phyloP scores from a whole-genome alignment of 202 grass and related monocot genomes.

The Panicum hallii region DNA sequence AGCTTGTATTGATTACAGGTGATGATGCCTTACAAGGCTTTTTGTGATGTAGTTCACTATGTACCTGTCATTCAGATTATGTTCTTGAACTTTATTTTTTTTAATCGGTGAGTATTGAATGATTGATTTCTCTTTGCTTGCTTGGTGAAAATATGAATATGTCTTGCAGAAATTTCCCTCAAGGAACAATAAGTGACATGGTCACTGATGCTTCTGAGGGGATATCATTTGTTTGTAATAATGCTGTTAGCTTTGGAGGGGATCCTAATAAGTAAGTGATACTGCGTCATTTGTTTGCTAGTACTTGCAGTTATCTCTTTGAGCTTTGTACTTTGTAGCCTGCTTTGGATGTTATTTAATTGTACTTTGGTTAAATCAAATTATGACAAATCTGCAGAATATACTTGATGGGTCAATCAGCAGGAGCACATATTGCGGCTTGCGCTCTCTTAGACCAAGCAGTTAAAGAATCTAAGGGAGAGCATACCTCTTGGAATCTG shows the following conservation, averaged over 20 bases:
- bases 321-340: neutral
- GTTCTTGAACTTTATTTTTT: neutral
- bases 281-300: slow-evolving; percentile 12
- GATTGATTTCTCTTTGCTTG: neutral
- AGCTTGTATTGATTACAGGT: slow-evolving; percentile 99
- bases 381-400: slow-evolving; percentile 55
- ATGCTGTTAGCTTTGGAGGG: slow-evolving; percentile 73
- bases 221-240: slow-evolving; percentile 87
- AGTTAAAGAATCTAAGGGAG: slow-evolving; percentile 73
- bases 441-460: slow-evolving; percentile 80
- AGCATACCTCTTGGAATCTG: slow-evolving; percentile 69
- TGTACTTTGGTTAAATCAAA: neutral
- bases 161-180: slow-evolving; percentile 87
- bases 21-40: neutral
- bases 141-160: slow-evolving; percentile 20
- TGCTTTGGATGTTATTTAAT: slow-evolving; percentile 2
- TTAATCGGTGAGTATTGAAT: neutral
- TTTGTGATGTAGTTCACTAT: slow-evolving; percentile 7
- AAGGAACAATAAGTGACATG: slow-evolving; percentile 97
- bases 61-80: slow-evolving; percentile 1
- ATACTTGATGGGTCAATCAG: slow-evolving; percentile 96
- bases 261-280: slow-evolving; percentile 77
- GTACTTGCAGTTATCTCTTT: neutral
- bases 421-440: slow-evolving; percentile 91
- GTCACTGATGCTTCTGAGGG: slow-evolving; percentile 81